Evolutionary conservation across 805 yeast genomes (phyloP).

Genomic region (Kuraishia hungarica): DNA sequence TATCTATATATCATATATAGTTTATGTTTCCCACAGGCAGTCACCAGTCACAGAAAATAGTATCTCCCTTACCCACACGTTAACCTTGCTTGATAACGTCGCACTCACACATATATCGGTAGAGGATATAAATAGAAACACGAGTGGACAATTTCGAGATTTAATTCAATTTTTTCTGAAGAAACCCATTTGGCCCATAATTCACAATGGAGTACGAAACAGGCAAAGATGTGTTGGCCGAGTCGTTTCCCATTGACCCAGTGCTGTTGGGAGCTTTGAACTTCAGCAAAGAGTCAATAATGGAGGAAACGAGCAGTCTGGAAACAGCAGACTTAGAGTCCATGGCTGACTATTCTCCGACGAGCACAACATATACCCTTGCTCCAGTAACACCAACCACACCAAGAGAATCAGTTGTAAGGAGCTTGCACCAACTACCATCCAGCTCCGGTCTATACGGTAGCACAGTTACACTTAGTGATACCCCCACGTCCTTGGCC

Average conservation of each 20-base stretch:
- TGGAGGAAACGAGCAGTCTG: not conserved
- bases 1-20: no score
- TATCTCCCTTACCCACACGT: no score
- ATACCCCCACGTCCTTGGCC: not conserved
- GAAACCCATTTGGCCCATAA: not conserved
- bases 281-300: not conserved
- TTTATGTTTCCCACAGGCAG: no score
- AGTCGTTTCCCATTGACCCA: not conserved
- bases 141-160: no score
- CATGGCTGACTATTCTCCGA: not conserved
- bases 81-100: no score
- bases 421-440: not conserved
- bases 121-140: not conserved
- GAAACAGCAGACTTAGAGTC: not conserved
- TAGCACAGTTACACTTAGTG: not conserved
- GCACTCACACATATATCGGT: not conserved
- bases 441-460: not conserved
- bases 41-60: no score
- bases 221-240: not conserved
- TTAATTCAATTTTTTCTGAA: no score
- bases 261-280: not conserved
- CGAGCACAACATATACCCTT: not conserved
- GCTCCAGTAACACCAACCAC: not conserved
- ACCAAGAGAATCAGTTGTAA: not conserved
- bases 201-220: not conserved